Base-by-base conservation (phyloP, 306 rosid genomes). In the Vicia villosa region DNA sequence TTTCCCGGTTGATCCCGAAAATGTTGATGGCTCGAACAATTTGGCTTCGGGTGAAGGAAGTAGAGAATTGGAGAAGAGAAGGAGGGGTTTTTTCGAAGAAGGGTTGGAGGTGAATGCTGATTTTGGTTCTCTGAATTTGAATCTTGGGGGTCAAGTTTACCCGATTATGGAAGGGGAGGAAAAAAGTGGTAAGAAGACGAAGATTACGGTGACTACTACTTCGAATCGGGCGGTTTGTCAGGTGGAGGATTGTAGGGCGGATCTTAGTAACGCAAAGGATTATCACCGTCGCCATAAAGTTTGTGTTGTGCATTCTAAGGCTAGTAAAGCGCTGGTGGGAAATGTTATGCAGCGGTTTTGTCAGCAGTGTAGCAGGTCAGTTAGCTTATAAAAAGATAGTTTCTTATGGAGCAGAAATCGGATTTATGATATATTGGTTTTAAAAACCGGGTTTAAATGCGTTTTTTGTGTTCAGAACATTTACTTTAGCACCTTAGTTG, bases 291-390 rank as follows among this genome's bases (percentile, higher is more conserved):
- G 98, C 41, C 98, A 93, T 69, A 93, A 88, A 82, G 98, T 93
- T 51, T 93, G 98, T 51, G 91, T 85, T 26, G 46, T 83, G 76
- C 98, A 93, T 88, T 90, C 98, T 34, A 93, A 90, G 83, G 91
- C 96, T 17, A 82, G 70, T 74, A 78, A 75, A 62, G 98, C 98
- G 4, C 83, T 74, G 20, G 98, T 93, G 26, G 97, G 91, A 30
- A 88, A 69, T 74, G 84, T 85, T 66, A 63, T 93, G 98, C 97
- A 93, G 81, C 79, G 98, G 52, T 93, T 93, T 69, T 93, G 98
- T 82, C 98, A 93, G 45, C 98, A 93, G 83, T 93, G 98, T 74
- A 93, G 98, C 90, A 88, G 98, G 98, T 93, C 64, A 80, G 88
- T 80, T 76, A 59, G 70, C 40, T 83, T 77, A 13, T 66, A 15